These are phyloP conservation scores for Amphichorda felina DNA, from an alignment of 2,329 filamentous ascomycete species.

Conservation along the genomic window DNA sequence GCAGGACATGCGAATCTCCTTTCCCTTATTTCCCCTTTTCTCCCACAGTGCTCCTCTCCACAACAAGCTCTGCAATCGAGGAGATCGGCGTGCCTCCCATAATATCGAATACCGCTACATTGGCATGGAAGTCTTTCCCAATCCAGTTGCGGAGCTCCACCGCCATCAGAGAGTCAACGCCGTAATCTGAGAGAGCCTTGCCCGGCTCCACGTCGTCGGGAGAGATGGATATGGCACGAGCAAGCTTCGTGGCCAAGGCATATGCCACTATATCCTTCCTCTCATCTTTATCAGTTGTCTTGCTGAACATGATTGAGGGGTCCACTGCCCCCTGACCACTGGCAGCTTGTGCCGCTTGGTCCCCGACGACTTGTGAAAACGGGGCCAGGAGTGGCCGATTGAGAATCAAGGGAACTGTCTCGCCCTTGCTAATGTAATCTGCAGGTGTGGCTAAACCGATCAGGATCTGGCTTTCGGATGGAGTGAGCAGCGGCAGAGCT, in stretches of 20 bases:
- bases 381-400: neutral
- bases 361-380: neutral
- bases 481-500: neutral
- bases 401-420: neutral
- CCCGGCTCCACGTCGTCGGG: constrained; percentile 28
- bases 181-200: constrained; percentile 29
- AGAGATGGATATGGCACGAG: constrained; percentile 26
- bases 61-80: neutral
- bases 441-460: neutral
- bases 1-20: too few relatives aligned
- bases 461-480: neutral
- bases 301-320: neutral
- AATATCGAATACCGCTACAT: constrained; percentile 36
- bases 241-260: neutral
- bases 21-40: too few relatives aligned
- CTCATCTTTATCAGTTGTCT: neutral
- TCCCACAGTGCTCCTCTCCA: too few relatives aligned
- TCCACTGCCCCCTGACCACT: neutral
- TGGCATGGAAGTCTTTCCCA: constrained; percentile 25
- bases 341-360: neutral
- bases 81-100: constrained; percentile 27
- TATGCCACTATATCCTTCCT: neutral
- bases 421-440: neutral
- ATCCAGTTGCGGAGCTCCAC: constrained; percentile 40
- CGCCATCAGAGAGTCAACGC: constrained; percentile 39